phyloP scores from a whole-genome alignment of 192 early-diverging fungal genomes.

The Mortierella hygrophila region DNA sequence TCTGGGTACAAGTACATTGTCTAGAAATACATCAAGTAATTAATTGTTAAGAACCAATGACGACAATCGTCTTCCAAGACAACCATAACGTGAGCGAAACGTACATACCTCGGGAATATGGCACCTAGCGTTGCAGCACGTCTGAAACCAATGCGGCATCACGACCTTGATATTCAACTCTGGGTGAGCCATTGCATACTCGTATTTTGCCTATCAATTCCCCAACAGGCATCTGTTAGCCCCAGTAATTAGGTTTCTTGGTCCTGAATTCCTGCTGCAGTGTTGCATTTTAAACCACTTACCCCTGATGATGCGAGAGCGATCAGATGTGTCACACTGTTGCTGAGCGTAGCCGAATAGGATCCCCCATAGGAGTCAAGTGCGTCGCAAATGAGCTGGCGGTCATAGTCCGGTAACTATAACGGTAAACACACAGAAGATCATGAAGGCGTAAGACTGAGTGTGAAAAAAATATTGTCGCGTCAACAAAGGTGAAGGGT shows the following conservation, averaged over 20 bases:
- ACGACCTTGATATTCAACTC: slow-evolving; percentile 69
- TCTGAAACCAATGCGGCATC: slow-evolving; percentile 83
- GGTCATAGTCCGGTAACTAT: slow-evolving; percentile 42
- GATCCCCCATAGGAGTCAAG: slow-evolving; percentile 34
- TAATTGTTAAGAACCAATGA: neutral
- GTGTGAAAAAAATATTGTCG: neutral
- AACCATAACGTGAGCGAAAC: slow-evolving; percentile 54
- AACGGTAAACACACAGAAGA: neutral
- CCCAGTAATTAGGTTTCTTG: neutral
- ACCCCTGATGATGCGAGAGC: slow-evolving; percentile 34
- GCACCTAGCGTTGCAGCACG: slow-evolving; percentile 68
- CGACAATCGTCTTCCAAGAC: no score
- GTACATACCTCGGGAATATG: slow-evolving; percentile 61
- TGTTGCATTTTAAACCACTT: neutral
- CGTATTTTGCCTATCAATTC: slow-evolving; percentile 58
- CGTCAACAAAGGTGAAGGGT: neutral
- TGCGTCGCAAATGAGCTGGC: slow-evolving; percentile 24
- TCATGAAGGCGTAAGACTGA: neutral
- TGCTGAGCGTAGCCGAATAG: neutral
- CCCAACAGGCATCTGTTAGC: neutral
- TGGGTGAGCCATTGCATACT: slow-evolving; percentile 54
- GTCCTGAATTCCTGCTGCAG: neutral
- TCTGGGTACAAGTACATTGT: slow-evolving; percentile 49
- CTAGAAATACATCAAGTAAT: slow-evolving; percentile 10
- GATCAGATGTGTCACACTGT: slow-evolving; percentile 30